Evolutionary conservation across 768 basidiomycete species (phyloP).

Genomic region (Lactarius deliciosus): DNA sequence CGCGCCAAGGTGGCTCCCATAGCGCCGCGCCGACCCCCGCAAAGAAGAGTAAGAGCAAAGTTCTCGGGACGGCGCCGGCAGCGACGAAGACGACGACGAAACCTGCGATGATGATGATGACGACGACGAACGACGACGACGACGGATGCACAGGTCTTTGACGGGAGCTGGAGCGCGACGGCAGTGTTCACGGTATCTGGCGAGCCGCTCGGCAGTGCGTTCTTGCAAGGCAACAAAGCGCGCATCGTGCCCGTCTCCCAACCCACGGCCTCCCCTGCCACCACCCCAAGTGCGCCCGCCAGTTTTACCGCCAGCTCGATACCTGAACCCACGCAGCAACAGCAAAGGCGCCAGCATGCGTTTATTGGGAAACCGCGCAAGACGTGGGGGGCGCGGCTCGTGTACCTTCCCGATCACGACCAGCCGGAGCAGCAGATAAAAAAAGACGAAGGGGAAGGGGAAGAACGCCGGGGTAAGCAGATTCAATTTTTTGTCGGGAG

Average conservation of each 20-base stretch:
- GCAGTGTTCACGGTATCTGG: conserved; percentile 1
- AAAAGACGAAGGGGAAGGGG: background rate
- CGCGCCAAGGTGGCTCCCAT: background rate
- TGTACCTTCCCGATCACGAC: background rate
- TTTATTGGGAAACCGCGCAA: conserved; percentile 16
- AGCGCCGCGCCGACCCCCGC: background rate
- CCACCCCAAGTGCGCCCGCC: background rate
- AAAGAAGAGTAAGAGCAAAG: background rate
- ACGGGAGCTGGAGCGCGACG: background rate
- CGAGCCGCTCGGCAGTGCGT: background rate
- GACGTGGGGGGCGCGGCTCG: conserved; percentile 18
- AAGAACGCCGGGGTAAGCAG: background rate
- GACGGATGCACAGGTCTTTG: background rate
- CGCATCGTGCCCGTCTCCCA: background rate
- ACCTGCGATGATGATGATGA: background rate
- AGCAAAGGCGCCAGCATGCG: background rate
- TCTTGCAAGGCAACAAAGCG: background rate
- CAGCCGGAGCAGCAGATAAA: background rate
- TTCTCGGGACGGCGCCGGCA: background rate
- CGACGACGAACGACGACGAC: background rate
- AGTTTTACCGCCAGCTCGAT: background rate
- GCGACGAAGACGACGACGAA: background rate
- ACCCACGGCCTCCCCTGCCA: background rate
- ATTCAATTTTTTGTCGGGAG: conserved; percentile 9
- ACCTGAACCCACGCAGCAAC: background rate